Evolutionary conservation across 495 filamentous ascomycete genomes (phyloP).

Genomic region (Daldinia bambusicola): DNA sequence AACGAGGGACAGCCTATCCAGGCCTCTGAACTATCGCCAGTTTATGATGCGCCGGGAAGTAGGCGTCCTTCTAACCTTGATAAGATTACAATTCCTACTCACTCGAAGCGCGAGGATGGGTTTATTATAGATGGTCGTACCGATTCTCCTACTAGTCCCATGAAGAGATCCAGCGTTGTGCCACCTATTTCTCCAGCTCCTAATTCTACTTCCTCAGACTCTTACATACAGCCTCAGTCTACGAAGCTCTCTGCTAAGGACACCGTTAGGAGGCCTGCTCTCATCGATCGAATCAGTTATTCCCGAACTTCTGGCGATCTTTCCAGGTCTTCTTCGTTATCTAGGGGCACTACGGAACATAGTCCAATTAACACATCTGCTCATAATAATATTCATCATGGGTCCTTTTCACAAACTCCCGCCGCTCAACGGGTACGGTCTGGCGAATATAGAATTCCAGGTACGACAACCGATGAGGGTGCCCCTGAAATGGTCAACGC

Average conservation of each 20-base stretch:
- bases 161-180: conserved; percentile 51
- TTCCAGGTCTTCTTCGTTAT: conserved; percentile 72
- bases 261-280: conserved; percentile 51
- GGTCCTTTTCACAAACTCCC: conserved; percentile 59
- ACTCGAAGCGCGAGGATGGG: conserved; percentile 52
- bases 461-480: conserved; percentile 64
- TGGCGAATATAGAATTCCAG: conserved; percentile 60
- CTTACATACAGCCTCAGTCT: conserved; percentile 37
- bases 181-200: conserved; percentile 28
- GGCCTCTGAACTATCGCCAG: conserved; percentile 50
- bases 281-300: conserved; percentile 64
- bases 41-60: conserved; percentile 48
- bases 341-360: conserved; percentile 62
- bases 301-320: conserved; percentile 53
- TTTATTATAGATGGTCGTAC: conserved; percentile 54
- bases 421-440: conserved; percentile 56
- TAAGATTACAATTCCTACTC: conserved; percentile 48
- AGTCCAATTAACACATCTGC: conserved; percentile 65
- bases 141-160: conserved; percentile 55
- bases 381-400: conserved; percentile 64
- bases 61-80: conserved; percentile 50
- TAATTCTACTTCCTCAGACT: conserved; percentile 40
- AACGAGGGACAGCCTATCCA: conserved; percentile 45
- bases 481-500: conserved; percentile 69
- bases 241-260: conserved; percentile 44